Evolutionary conservation across 2,329 filamentous ascomycete genomes (phyloP).

Genomic region (Hawksworthiomyces lignivorus): DNA sequence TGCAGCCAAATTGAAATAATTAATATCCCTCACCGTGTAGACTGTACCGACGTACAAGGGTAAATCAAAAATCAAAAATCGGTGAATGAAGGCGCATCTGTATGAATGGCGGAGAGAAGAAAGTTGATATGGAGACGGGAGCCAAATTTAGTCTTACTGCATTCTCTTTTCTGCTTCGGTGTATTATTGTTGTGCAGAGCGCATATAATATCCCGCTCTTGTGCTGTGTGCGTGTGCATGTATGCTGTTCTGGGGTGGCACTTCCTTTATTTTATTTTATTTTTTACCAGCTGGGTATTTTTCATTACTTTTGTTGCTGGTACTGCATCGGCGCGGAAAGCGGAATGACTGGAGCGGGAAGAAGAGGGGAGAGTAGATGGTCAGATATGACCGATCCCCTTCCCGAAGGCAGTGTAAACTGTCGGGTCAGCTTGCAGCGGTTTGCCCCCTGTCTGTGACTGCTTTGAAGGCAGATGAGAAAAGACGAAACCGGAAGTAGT

Average conservation of each 20-base stretch:
- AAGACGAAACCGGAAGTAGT: background rate
- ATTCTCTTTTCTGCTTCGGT: background rate
- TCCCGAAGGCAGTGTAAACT: conserved; percentile 3
- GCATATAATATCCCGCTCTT: conserved; percentile 3
- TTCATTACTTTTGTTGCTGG: conserved; percentile 1
- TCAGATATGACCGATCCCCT: conserved; percentile 11
- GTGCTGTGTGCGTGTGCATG: conserved; percentile 1
- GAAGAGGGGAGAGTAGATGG: conserved; percentile 2
- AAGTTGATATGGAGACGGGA: too few relatives aligned
- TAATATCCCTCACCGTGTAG: too few relatives aligned
- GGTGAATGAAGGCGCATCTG: too few relatives aligned
- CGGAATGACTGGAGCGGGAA: background rate
- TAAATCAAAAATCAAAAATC: too few relatives aligned
- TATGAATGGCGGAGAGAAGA: too few relatives aligned
- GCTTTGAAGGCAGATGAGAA: too few relatives aligned
- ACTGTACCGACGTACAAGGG: too few relatives aligned
- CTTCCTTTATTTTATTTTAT: background rate
- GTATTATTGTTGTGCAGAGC: background rate
- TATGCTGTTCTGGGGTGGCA: background rate
- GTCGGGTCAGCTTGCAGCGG: conserved; percentile 1
- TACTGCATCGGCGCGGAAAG: conserved; percentile 4
- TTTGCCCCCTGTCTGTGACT: background rate
- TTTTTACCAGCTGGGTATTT: too few relatives aligned
- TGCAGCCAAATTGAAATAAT: too few relatives aligned
- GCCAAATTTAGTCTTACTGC: too few relatives aligned